A percentile compares a stretch with the other conserved stretches of the same genome.
Conservation (phyloP, 345 rosid species). For the Melaleuca alternifolia region DNA sequence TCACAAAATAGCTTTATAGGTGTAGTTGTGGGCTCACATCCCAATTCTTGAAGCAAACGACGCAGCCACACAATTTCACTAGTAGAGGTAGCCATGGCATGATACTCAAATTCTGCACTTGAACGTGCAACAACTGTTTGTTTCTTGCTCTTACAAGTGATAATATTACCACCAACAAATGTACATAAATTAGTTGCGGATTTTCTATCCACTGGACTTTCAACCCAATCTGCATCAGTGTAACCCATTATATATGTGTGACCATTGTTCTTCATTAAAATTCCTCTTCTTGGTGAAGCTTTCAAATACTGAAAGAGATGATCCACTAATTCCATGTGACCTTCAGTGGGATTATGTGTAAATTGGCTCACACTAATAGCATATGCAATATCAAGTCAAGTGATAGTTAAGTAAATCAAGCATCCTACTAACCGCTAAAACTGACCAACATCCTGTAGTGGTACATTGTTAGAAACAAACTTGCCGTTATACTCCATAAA, state of each 20-base stretch:
- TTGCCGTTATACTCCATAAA: not conserved
- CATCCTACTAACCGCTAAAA: not conserved
- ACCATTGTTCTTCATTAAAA: too few relatives aligned
- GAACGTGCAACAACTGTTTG: not conserved
- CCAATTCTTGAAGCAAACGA: not conserved
- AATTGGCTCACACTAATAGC: not conserved
- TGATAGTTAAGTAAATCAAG: not conserved
- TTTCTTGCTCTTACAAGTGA: not conserved
- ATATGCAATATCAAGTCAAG: not conserved
- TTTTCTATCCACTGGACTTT: too few relatives aligned
- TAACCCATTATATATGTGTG: too few relatives aligned
- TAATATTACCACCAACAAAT: too few relatives aligned
- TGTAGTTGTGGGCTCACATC: too few relatives aligned
- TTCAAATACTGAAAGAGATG: too few relatives aligned
- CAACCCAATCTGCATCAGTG: too few relatives aligned
- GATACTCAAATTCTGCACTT: not conserved
- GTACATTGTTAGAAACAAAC: not conserved
- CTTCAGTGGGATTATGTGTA: too few relatives aligned
- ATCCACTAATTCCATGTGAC: too few relatives aligned
- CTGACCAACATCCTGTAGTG: accelerated
- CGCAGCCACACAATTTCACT: not conserved
- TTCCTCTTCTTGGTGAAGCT: too few relatives aligned
- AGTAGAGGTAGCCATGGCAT: not conserved
- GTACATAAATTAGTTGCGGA: too few relatives aligned
- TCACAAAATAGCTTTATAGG: not conserved